phyloP scores from a whole-genome alignment of 2,329 filamentous ascomycete species.

The Talaromyces sp. region DNA sequence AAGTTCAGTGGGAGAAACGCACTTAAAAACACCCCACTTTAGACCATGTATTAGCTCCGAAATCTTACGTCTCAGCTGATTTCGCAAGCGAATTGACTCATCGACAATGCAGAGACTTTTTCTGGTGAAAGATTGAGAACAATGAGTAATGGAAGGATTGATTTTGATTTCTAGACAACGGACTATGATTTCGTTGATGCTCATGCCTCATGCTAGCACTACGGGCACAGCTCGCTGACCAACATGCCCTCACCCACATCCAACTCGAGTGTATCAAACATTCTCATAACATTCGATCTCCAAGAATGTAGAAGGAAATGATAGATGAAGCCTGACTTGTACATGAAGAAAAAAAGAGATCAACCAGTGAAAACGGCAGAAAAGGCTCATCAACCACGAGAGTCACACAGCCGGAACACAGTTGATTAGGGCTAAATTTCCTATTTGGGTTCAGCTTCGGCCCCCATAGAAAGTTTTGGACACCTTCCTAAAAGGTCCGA shows the following conservation, averaged over 20 bases:
- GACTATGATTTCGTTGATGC: not conserved
- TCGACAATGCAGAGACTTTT: no score
- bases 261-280: not conserved
- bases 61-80: not conserved
- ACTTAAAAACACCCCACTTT: slow-evolving; percentile 1
- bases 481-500: slow-evolving; percentile 9
- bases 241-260: not conserved
- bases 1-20: not conserved
- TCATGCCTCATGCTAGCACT: not conserved
- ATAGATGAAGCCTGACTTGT: not conserved
- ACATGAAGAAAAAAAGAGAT: not conserved
- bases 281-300: no score
- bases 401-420: not conserved
- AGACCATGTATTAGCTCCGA: not conserved
- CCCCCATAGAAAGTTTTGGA: not conserved
- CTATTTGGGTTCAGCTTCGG: not conserved
- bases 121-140: no score
- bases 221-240: not conserved
- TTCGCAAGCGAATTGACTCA: not conserved
- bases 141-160: no score
- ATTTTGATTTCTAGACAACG: not conserved
- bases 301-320: not conserved
- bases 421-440: slow-evolving; percentile 12
- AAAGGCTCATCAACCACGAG: not conserved
- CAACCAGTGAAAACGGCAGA: not conserved